These are phyloP conservation scores for Ceratocystis destructans DNA, from an alignment of 2,329 filamentous ascomycete species.

Conservation along the genomic window DNA sequence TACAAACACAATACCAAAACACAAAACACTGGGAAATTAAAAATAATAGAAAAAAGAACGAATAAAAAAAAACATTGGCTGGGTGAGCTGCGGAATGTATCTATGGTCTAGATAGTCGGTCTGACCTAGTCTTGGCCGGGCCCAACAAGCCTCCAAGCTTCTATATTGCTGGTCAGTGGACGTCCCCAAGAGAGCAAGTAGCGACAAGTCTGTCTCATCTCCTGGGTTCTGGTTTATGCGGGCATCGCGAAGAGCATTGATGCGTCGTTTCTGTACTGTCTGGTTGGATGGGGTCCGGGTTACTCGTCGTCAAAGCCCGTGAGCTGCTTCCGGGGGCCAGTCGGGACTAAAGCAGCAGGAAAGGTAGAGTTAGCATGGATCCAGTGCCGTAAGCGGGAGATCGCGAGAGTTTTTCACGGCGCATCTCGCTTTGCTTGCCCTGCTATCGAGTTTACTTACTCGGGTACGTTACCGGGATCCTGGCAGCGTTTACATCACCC, in stretches of 20 bases:
- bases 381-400: not conserved
- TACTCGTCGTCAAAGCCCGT: constrained; percentile 47
- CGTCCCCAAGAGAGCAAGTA: not conserved
- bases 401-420: too few species aligned
- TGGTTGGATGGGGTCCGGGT: constrained; percentile 11
- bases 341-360: constrained; percentile 34
- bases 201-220: not conserved
- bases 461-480: constrained; percentile 81
- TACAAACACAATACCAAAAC: not conserved
- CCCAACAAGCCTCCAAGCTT: not conserved
- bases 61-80: not conserved
- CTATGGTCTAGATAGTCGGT: not conserved
- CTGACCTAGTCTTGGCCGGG: not conserved
- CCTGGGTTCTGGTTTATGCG: not conserved
- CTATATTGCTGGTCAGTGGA: not conserved
- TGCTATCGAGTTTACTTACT: constrained; percentile 43
- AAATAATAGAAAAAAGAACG: not conserved
- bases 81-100: not conserved
- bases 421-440: too few species aligned
- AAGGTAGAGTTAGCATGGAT: constrained; percentile 20
- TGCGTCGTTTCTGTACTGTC: not conserved
- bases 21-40: not conserved
- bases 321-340: constrained; percentile 44
- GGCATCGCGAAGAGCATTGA: not conserved
- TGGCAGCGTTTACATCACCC: constrained; percentile 58